Conservation (phyloP, 1,284 basidiomycete genomes). For the Thecaphora thlaspeos region DNA sequence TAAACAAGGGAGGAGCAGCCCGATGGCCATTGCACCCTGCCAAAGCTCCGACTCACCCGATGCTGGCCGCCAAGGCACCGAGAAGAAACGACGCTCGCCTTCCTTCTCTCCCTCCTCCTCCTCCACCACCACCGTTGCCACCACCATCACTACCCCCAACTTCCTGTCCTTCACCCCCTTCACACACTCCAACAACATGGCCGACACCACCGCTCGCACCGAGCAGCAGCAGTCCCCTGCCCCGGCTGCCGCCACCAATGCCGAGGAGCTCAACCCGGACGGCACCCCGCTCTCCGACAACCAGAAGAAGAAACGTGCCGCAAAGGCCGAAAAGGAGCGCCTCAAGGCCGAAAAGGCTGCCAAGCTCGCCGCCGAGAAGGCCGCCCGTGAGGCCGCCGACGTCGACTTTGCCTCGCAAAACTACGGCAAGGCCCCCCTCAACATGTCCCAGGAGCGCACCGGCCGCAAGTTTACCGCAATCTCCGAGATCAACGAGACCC, state of each 20-base stretch:
- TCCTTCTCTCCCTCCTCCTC: too few relatives aligned
- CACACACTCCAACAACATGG: too few relatives aligned
- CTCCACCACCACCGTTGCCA: too few relatives aligned
- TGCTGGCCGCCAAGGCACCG: too few relatives aligned
- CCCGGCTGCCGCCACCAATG: neutral
- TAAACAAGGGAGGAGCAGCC: too few relatives aligned
- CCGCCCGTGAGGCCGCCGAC: slow-evolving; percentile 72
- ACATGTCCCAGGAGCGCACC: slow-evolving; percentile 76
- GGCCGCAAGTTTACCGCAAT: slow-evolving; percentile 66
- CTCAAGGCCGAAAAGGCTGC: slow-evolving; percentile 75
- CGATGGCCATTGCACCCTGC: too few relatives aligned
- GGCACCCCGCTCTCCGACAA: slow-evolving; percentile 71
- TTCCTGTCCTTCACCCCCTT: too few relatives aligned
- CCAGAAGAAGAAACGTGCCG: slow-evolving; percentile 88
- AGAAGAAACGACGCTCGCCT: too few relatives aligned
- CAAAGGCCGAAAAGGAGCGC: slow-evolving; percentile 78
- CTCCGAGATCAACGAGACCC: slow-evolving; percentile 67
- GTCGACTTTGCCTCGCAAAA: slow-evolving; percentile 80
- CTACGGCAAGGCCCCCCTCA: slow-evolving; percentile 86
- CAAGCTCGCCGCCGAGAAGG: slow-evolving; percentile 73
- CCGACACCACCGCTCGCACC: neutral
- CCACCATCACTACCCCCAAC: too few relatives aligned
- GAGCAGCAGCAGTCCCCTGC: neutral
- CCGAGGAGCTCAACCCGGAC: slow-evolving; percentile 36
- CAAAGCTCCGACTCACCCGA: too few relatives aligned